Conservation (phyloP, 768 basidiomycete genomes). For the Amylocystis lapponica region DNA sequence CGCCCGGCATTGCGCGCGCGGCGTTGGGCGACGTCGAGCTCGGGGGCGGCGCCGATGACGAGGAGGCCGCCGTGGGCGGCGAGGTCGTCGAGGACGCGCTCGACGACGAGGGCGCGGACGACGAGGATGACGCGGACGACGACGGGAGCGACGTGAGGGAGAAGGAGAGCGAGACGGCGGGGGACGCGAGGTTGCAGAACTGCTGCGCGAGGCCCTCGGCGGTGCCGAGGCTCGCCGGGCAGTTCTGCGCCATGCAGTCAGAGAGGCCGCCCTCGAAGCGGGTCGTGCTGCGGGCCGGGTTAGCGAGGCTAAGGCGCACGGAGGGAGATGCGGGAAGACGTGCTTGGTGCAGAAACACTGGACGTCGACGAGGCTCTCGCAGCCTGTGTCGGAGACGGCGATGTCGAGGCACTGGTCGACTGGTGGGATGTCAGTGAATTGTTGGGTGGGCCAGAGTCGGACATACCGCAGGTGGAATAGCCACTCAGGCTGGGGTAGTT, state of each 20-base stretch:
- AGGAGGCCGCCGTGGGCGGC: slow-evolving; percentile 7
- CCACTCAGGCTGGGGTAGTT: slow-evolving; percentile 15
- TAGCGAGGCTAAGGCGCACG: neutral
- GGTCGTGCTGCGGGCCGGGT: slow-evolving; percentile 10
- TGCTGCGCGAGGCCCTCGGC: slow-evolving; percentile 41
- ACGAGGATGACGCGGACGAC: slow-evolving; percentile 9
- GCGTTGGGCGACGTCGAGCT: neutral
- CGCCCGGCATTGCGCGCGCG: too few relatives aligned
- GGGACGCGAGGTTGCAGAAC: slow-evolving; percentile 39
- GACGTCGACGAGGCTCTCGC: slow-evolving; percentile 39
- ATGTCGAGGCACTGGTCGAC: slow-evolving; percentile 40
- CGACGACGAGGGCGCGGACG: slow-evolving; percentile 1
- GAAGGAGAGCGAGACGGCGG: slow-evolving; percentile 32
- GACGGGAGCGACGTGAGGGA: slow-evolving; percentile 19
- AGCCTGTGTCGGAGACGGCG: slow-evolving; percentile 34
- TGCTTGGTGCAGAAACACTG: slow-evolving; percentile 43
- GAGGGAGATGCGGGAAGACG: neutral
- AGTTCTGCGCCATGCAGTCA: slow-evolving; percentile 31
- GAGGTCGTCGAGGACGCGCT: neutral
- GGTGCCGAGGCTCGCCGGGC: slow-evolving; percentile 31
- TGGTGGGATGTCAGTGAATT: too few relatives aligned
- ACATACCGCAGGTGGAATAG: slow-evolving; percentile 16
- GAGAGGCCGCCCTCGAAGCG: slow-evolving; percentile 33
- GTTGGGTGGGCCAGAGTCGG: too few relatives aligned
- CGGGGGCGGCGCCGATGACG: too few relatives aligned